Evolutionary conservation across 306 rosid species (phyloP).

Genomic region (Urtica urens): DNA sequence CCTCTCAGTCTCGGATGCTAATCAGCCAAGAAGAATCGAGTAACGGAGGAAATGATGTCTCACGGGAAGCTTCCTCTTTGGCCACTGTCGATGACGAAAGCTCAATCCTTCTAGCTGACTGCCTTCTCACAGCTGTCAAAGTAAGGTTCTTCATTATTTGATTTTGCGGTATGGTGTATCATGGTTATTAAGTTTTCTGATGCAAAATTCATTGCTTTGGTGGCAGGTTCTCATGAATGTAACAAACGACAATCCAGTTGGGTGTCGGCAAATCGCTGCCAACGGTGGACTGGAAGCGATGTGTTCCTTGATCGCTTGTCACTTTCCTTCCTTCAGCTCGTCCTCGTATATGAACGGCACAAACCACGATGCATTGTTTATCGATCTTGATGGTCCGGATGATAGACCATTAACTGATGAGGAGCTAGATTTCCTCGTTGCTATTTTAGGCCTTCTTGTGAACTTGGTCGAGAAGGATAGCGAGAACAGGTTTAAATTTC

Average conservation of each 20-base stretch:
- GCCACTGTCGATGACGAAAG: constrained; percentile 32
- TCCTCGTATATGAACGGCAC: constrained; percentile 33
- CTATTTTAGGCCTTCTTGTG: constrained; percentile 91
- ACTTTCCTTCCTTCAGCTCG: constrained; percentile 69
- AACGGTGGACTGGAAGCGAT: constrained; percentile 85
- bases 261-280: constrained; percentile 79
- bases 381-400: constrained; percentile 26
- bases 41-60: constrained; percentile 25
- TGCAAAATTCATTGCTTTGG: constrained; percentile 19
- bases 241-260: constrained; percentile 89
- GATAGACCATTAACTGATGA: constrained; percentile 64
- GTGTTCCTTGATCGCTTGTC: constrained; percentile 77
- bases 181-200: background rate
- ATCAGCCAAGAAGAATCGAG: constrained; percentile 35
- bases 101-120: constrained; percentile 57
- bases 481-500: constrained; percentile 56
- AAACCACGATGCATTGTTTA: constrained; percentile 27
- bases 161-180: background rate
- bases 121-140: constrained; percentile 77
- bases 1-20: constrained; percentile 37
- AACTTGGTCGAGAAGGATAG: constrained; percentile 91
- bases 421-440: constrained; percentile 92
- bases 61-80: constrained; percentile 30
- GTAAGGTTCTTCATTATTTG: constrained; percentile 25
- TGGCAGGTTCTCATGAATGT: constrained; percentile 95